These are phyloP conservation scores for Orbilia oligospora DNA, from an alignment of 2,329 filamentous ascomycete genomes.

Conservation along the genomic window DNA sequence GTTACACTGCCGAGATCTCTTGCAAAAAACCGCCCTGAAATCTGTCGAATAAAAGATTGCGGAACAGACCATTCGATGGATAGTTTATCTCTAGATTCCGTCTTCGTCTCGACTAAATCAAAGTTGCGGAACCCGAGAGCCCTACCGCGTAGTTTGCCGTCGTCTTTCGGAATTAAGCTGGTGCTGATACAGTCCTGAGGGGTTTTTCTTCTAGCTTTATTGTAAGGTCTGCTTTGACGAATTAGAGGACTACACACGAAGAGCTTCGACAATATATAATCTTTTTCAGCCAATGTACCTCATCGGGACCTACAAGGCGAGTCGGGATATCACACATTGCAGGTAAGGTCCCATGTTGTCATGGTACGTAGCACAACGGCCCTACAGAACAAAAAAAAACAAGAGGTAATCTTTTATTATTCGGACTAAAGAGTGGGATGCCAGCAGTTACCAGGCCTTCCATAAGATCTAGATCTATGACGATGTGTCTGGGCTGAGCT, in stretches of 20 bases:
- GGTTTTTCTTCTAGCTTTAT: constrained; percentile 10
- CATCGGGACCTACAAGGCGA: constrained; percentile 40
- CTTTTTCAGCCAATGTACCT: constrained; percentile 39
- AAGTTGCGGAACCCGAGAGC: constrained; percentile 43
- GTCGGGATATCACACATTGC: constrained; percentile 31
- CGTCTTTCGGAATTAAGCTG: constrained; percentile 42
- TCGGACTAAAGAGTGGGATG: constrained; percentile 14
- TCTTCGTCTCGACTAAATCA: constrained; percentile 28
- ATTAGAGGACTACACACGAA: constrained; percentile 24
- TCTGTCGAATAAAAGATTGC: constrained; percentile 22
- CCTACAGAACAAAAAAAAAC: constrained; percentile 24
- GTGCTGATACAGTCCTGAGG: constrained; percentile 15
- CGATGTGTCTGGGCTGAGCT: constrained; percentile 24
- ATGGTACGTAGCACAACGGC: constrained; percentile 31
- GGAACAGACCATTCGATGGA: neutral
- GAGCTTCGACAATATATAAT: constrained; percentile 21
- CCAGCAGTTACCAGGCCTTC: constrained; percentile 27
- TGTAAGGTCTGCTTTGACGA: constrained; percentile 28
- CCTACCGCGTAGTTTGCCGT: constrained; percentile 54
- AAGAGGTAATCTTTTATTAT: neutral
- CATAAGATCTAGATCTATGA: constrained; percentile 38
- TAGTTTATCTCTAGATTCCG: constrained; percentile 27
- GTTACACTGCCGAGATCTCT: constrained; percentile 22
- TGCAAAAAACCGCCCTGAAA: constrained; percentile 32
- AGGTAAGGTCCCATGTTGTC: constrained; percentile 23